phyloP scores from a whole-genome alignment of 805 yeast genomes.

The Kuraishia piskuri region DNA sequence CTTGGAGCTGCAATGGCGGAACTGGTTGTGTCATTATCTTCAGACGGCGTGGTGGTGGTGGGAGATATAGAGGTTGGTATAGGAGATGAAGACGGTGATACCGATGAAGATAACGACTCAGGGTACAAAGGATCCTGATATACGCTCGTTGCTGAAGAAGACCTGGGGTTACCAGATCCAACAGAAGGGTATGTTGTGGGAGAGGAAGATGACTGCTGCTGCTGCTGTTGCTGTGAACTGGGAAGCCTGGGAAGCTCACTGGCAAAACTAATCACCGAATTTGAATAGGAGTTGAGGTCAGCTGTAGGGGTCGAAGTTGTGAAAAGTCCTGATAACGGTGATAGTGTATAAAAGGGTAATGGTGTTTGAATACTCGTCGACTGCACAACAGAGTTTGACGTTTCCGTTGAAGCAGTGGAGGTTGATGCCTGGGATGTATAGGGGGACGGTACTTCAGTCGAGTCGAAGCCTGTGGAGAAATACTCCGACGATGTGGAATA shows the following conservation, averaged over 20 bases:
- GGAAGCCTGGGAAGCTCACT: not conserved
- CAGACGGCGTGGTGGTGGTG: too few relatives aligned
- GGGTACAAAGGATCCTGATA: not conserved
- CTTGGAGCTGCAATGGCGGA: not conserved
- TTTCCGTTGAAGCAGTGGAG: not conserved
- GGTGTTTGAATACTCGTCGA: not conserved
- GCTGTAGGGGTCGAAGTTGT: not conserved
- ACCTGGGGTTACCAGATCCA: not conserved
- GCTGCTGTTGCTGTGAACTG: not conserved
- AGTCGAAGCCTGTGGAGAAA: not conserved
- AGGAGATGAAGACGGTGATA: not conserved
- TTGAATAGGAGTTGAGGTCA: not conserved
- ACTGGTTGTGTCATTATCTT: not conserved
- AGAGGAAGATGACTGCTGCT: conserved; percentile 13
- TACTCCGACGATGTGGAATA: not conserved
- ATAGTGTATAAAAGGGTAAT: not conserved
- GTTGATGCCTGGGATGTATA: not conserved
- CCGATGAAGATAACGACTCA: not conserved
- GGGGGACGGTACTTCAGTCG: too few relatives aligned
- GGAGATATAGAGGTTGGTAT: too few relatives aligned
- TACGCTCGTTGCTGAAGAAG: not conserved
- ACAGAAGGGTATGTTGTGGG: conserved; percentile 15
- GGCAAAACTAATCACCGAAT: not conserved
- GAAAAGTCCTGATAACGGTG: not conserved
- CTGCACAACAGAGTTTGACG: not conserved